These are phyloP conservation scores for Plantago coronopus DNA, from an alignment of 305 asterid genomes.

Conservation along the genomic window DNA sequence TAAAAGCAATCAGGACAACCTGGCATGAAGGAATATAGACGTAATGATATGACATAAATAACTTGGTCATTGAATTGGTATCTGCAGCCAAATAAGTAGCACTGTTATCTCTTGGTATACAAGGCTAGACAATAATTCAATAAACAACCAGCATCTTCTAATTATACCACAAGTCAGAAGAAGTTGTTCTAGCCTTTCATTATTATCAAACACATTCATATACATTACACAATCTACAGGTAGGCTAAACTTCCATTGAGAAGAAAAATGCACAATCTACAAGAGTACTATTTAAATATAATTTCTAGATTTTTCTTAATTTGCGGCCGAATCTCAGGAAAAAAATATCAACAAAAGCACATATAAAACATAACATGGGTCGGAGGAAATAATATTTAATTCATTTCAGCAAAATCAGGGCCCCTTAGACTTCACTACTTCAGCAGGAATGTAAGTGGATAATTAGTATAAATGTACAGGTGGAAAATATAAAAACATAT, in stretches of 20 bases:
- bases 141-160: background rate
- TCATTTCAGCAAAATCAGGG: background rate
- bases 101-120: background rate
- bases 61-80: background rate
- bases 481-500: background rate
- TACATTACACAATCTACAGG: background rate
- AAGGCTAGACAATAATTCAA: background rate
- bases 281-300: too few species aligned
- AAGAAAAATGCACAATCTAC: too few species aligned
- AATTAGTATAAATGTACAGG: background rate
- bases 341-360: too few species aligned
- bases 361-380: too few species aligned
- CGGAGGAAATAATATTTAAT: constrained; percentile 2
- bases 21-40: constrained; percentile 29
- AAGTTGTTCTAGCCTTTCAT: background rate
- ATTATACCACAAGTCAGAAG: background rate
- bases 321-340: too few species aligned
- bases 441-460: background rate
- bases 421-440: background rate
- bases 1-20: constrained; percentile 72
- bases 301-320: too few species aligned
- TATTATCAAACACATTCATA: background rate
- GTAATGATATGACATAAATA: constrained; percentile 5
- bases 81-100: background rate
- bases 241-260: background rate